These are phyloP conservation scores for Talaromyces piceae DNA, from an alignment of 2,329 filamentous ascomycete species.

Conservation along the genomic window DNA sequence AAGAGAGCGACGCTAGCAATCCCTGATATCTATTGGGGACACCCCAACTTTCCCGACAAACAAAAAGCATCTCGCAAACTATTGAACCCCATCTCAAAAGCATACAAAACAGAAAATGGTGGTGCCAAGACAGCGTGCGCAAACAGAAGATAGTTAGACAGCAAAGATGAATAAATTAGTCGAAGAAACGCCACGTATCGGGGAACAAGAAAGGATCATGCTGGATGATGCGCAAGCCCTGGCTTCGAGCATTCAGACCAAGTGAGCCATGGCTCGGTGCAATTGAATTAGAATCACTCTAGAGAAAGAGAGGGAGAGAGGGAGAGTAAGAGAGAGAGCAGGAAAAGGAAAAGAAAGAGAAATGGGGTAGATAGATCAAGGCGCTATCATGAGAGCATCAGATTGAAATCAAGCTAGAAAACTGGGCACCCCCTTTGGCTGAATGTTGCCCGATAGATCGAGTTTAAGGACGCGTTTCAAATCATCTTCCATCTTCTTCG, in stretches of 20 bases:
- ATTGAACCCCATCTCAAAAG: constrained; percentile 8
- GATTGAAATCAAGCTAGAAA: constrained; percentile 21
- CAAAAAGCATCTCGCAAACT: constrained; percentile 13
- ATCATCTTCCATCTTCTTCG: constrained; percentile 42
- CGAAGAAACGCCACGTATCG: constrained; percentile 1
- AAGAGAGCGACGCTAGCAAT: not conserved
- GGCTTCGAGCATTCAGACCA: not conserved
- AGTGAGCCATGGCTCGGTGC: not conserved
- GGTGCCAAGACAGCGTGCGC: constrained; percentile 10
- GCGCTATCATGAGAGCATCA: not conserved
- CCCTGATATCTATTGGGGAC: not conserved
- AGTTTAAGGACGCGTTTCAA: constrained; percentile 42
- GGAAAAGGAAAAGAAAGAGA: too few species aligned
- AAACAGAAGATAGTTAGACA: constrained; percentile 6
- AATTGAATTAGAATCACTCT: too few species aligned
- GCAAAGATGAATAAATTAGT: constrained; percentile 6
- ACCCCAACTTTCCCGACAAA: constrained; percentile 3
- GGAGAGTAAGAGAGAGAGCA: too few species aligned
- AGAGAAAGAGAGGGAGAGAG: too few species aligned
- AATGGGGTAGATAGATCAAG: not conserved
- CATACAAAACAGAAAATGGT: constrained; percentile 11
- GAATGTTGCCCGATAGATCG: constrained; percentile 24
- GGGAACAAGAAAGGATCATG: constrained; percentile 1
- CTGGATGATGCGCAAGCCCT: not conserved
- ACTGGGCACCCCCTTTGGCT: constrained; percentile 26